Evolutionary conservation across 2,329 filamentous ascomycete genomes (phyloP), one percentile per base, ranked within the genome.

Genomic region (Penicillium vulpinum): DNA sequence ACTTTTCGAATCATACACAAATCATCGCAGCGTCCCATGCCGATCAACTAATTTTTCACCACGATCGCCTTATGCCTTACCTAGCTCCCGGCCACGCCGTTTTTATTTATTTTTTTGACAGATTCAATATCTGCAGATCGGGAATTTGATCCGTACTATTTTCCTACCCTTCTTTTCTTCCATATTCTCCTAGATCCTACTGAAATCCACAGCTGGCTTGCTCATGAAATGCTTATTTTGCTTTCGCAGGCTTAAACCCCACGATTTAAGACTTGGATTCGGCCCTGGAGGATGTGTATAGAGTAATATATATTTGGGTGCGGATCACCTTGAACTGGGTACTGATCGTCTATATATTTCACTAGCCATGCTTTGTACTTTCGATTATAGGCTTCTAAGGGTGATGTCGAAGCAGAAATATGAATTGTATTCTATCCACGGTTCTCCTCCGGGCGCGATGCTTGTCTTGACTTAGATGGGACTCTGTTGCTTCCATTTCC

Each of bases 381-480:
- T 26, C 10, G 16, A 35, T 24, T 10, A 47, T 40, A 24, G 26
- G 15, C n/a, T 31, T 21, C 41, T 44, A 9, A 3, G 16, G 29
- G 15, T 22, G 28, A 39, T 40, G n/a, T 22, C 35, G 4, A 29
- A 39, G 33, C 5, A 15, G 35, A 35, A 35, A 16, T 4, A 15
- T 7, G 33, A 44, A 43, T 24, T 24, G 3, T 3, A 2, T 31
- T 33, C 13, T 24, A 16, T 51, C 49, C 51, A 60, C 43, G 55
- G 50, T 53, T 54, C 29, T 50, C 26, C 35, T 38, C 21, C 56
- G 58, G 58, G 55, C 55, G 46, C 60, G 48, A 62, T 61, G 47
- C 60, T 55, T 39, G 28, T 60, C 52, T 52, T 33, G 55, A 54
- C 41, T 15, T 56, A 54, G 46, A 5, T 18, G 41, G 18, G 33